These are phyloP conservation scores for Mycosphaerelloides madeirae DNA, from an alignment of 2,329 filamentous ascomycete genomes.

Conservation along the genomic window DNA sequence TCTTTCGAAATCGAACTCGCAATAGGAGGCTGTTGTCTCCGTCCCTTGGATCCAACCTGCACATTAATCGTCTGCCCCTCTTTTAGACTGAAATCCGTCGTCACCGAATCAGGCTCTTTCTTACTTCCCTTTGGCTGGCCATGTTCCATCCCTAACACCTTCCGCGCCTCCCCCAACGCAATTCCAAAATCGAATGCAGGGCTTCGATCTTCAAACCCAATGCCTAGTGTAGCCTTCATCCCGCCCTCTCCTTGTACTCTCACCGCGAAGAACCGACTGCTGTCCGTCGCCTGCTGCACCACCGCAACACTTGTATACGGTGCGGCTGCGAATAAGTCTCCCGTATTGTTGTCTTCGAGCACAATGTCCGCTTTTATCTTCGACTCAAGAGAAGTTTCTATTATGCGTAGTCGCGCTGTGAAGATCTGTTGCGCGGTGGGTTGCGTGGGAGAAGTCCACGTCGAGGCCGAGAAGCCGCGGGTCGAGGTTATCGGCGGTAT, in stretches of 20 bases:
- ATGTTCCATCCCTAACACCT: conserved; percentile 60
- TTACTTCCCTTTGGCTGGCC: conserved; percentile 40
- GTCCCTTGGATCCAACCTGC: conserved; percentile 60
- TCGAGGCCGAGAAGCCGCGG: conserved; percentile 70
- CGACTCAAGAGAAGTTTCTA: conserved; percentile 31
- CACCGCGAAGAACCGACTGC: conserved; percentile 77
- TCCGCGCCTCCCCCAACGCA: conserved; percentile 70
- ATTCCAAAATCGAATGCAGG: conserved; percentile 85
- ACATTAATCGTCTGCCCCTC: conserved; percentile 86
- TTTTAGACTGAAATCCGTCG: conserved; percentile 71
- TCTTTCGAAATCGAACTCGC: conserved; percentile 37
- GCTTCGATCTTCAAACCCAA: conserved; percentile 81
- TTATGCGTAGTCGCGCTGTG: conserved; percentile 66
- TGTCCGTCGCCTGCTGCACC: conserved; percentile 75
- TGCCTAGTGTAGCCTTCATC: conserved; percentile 72
- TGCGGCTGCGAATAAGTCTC: conserved; percentile 76
- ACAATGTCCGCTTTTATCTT: conserved; percentile 55
- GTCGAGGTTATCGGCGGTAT: conserved; percentile 75
- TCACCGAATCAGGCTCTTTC: conserved; percentile 32
- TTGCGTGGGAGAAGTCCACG: conserved; percentile 66
- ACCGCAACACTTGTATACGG: conserved; percentile 64
- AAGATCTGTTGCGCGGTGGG: conserved; percentile 71
- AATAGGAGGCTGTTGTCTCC: conserved; percentile 33
- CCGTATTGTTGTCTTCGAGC: conserved; percentile 68
- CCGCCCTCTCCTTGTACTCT: conserved; percentile 71